Evolutionary conservation across 1,284 basidiomycete species (phyloP), one percentile per base, ranked within the genome.

Genomic region (Tylopilus sp.): DNA sequence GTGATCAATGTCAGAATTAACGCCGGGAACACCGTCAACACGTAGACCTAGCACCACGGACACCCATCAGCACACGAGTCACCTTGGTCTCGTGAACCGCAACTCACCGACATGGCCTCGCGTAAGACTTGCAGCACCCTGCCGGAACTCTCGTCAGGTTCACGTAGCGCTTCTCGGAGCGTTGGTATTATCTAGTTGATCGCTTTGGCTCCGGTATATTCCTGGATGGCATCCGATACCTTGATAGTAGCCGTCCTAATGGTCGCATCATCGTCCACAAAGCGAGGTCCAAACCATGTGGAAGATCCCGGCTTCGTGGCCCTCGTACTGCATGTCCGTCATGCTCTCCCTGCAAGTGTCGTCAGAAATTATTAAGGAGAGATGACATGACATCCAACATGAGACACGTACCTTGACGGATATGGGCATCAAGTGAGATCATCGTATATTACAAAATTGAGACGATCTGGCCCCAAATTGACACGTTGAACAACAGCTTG

Each of bases 171-270:
- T 73, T 97, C 95, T 65, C 99, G 81, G 5, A 99, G 81, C 0
- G 97, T 99, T 0, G 97, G 98, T 69, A 99, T 97, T 0, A 96
- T 99, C 81, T 97, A 91, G 77, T 99, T 96, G 71, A 99, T 97
- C 9, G 97, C 97, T 76, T 92, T 94, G 39, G 89, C 87, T 13
- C 98, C 97, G 55, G 97, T 86, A 75, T 94, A 87, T 69, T 97
- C 95, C 82, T 99, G 97, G 56, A 98, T 86, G 3, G 91, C 87
- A 77, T 99, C 97, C 81, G 99, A 99, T 0, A 96, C 95, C 76
- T 90, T 91, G 0, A 97, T 97, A 10, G 97, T 97, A 0, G 97
- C 97, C 8, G 92, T 82, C 64, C 97, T 91, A n/a, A 99, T 98
- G 57, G 87, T 88, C 13, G 92, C 82, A 71, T 96, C 92, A 64